Evolutionary conservation across 2,329 filamentous ascomycete genomes (phyloP).

Genomic region (Epichloe gansuensis): DNA sequence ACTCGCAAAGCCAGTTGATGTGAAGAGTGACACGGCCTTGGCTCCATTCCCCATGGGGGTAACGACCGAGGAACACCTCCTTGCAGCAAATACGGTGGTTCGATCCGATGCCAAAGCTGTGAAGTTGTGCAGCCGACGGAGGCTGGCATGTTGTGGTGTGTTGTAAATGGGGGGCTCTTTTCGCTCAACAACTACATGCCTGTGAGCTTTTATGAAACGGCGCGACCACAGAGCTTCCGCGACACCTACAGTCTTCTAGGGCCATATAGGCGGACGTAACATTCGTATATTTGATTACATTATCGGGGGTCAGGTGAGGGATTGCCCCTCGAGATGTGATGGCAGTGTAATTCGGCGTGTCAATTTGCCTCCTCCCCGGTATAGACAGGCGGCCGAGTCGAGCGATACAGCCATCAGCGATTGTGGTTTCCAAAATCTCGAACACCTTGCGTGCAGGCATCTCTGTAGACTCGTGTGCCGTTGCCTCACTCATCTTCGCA

Average conservation of each 20-base stretch:
- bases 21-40: slow-evolving; percentile 62
- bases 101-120: slow-evolving; percentile 54
- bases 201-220: not conserved
- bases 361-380: slow-evolving; percentile 47
- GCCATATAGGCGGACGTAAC: slow-evolving; percentile 65
- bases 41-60: slow-evolving; percentile 60
- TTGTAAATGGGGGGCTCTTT: slow-evolving; percentile 38
- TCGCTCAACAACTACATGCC: slow-evolving; percentile 39
- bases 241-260: slow-evolving; percentile 75
- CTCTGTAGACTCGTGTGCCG: slow-evolving; percentile 9
- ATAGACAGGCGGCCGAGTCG: slow-evolving; percentile 57
- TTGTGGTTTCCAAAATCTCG: slow-evolving; percentile 30
- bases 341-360: slow-evolving; percentile 73
- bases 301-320: slow-evolving; percentile 83
- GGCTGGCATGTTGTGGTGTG: slow-evolving; percentile 18
- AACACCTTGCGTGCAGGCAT: slow-evolving; percentile 25
- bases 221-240: not conserved
- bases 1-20: slow-evolving; percentile 71
- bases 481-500: slow-evolving; percentile 16
- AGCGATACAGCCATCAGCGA: slow-evolving; percentile 32
- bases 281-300: slow-evolving; percentile 49
- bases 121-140: slow-evolving; percentile 60
- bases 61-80: slow-evolving; percentile 62
- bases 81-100: slow-evolving; percentile 60
- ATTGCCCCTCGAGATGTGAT: slow-evolving; percentile 72